Base-by-base conservation (phyloP, 176 grass and related monocot genomes). In the Stipa capillata region DNA sequence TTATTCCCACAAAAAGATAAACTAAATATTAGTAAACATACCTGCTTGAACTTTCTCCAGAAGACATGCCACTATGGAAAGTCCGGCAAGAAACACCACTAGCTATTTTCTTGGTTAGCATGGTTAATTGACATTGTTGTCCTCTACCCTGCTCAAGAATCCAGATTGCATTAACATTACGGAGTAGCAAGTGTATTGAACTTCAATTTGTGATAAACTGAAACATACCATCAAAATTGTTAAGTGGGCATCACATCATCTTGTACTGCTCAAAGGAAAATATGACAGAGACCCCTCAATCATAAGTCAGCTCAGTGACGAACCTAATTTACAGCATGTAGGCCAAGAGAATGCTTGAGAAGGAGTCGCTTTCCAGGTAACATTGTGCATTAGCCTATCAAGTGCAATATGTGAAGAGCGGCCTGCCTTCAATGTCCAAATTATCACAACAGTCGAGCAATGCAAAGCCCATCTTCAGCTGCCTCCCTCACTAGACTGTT, bases 171-270 rank as follows among this genome's bases (percentile, higher is more conserved):
- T 65, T 27, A 66, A 79, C 63, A 77, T 81, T 67, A 81, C n/a
- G n/a, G 28, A 36, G 13, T 47, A 53, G 12, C 43, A 56, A 63
- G 36, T 45, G 12, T 42, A 28, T 42, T 54, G 25, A 39, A 85
- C 37, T 70, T 82, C n/a, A 74, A 62, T 53, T 53, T 56, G 9
- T 64, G n/a, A 18, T 23, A 74, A 74, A 64, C 17, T 56, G 32
- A 45, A 83, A 81, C 36, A 70, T 85, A 85, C 87, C 87, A 36
- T 71, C 77, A 85, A 85, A 89, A 81, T 64, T 88, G 74, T 48
- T 50, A 31, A 20, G 44, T 55, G 8, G 8, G 44, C 7, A 40
- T 54, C 76, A 52, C 70, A 43, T 45, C 70, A 72, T 85, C 44
- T 77, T 81, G 77, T 71, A 55, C 36, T 39, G 55, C 58, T 74